Base-by-base conservation (phyloP, 192 early-diverging fungal genomes). In the Coemansia sp. region DNA sequence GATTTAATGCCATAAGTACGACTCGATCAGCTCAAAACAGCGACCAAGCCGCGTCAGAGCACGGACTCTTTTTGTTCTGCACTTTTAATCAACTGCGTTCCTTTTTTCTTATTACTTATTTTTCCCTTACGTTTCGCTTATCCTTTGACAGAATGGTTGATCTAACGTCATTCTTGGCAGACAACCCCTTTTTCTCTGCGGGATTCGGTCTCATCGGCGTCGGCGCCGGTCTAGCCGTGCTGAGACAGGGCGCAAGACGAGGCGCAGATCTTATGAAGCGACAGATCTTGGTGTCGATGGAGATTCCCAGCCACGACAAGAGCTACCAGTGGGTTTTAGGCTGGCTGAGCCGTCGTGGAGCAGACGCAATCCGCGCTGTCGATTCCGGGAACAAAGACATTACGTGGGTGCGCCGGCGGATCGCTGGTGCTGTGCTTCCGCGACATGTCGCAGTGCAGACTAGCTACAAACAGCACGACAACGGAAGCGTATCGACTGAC, bases 241-340 rank as follows among this genome's bases (percentile, higher is more conserved):
- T 96, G 16, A 85, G 91, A 22, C 84, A 89, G 68, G 92, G 89
- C 22, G 76, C 89, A 0, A 75, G 85, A 0, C 83, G 91, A 5
- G 90, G 89, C 17, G 86, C 87, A 14, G 85, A 87, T 55, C 66
- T 95, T 12, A 74, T 89, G 18, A 87, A 88, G 48, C 89, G 95
- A 20, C 85, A 91, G 40, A 72, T 97, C 11, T 80, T 99, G 11
- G 93, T 95, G 7, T 90, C 94, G 4, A 85, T 99, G 54, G 96
- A 99, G 70, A 96, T 99, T 52, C 93, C 93, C 10, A 89, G 87
- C 68, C 94, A 96, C 69, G 96, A 99, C 75, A 91, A 92, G 61
- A 89, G 90, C 36, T 97, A 97, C 80, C 75, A 86, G 28, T 99
- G 96, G 96, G 90, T 97, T 59, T 80, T 97, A 20, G 87, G 93